Conservation (phyloP, 2,329 filamentous ascomycete species). For the Helotiales sp. region DNA sequence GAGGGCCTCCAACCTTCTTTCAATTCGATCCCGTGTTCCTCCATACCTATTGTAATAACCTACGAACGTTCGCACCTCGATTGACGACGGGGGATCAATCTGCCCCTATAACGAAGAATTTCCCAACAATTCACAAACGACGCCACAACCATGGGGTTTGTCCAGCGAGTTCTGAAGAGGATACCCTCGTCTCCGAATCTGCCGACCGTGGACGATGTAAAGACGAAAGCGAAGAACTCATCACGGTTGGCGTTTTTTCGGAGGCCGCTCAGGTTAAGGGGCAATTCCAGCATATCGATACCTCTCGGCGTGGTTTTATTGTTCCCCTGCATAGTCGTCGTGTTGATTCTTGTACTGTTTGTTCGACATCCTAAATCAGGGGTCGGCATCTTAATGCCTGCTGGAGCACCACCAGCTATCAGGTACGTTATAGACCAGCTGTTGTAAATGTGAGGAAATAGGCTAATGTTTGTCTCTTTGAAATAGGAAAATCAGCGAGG, state of each 20-base stretch:
- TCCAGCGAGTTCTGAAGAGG: conserved; percentile 53
- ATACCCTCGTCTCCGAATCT: conserved; percentile 46
- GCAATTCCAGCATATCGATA: conserved; percentile 89
- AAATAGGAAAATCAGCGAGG: conserved; percentile 88
- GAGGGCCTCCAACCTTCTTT: conserved; percentile 13
- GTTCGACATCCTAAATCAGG: conserved; percentile 83
- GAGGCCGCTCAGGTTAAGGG: conserved; percentile 82
- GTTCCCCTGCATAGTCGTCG: conserved; percentile 87
- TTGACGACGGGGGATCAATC: conserved; percentile 19
- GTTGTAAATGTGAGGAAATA: neutral
- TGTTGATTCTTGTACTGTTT: conserved; percentile 88
- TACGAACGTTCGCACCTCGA: conserved; percentile 11
- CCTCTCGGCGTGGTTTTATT: conserved; percentile 89
- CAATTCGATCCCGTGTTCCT: conserved; percentile 28
- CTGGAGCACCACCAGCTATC: conserved; percentile 84
- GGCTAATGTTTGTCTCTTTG: conserved; percentile 18
- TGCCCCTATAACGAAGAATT: conserved; percentile 30
- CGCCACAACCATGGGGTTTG: conserved; percentile 46
- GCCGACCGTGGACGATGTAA: conserved; percentile 45
- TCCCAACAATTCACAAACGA: conserved; percentile 19
- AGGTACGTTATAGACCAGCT: conserved; percentile 56
- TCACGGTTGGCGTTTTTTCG: conserved; percentile 76
- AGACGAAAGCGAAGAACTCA: conserved; percentile 42
- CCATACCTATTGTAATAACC: conserved; percentile 30
- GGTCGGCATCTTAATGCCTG: conserved; percentile 81